Evolutionary conservation across 352 stramenopile genomes (phyloP).

Genomic region (Phytophthora foliorum): DNA sequence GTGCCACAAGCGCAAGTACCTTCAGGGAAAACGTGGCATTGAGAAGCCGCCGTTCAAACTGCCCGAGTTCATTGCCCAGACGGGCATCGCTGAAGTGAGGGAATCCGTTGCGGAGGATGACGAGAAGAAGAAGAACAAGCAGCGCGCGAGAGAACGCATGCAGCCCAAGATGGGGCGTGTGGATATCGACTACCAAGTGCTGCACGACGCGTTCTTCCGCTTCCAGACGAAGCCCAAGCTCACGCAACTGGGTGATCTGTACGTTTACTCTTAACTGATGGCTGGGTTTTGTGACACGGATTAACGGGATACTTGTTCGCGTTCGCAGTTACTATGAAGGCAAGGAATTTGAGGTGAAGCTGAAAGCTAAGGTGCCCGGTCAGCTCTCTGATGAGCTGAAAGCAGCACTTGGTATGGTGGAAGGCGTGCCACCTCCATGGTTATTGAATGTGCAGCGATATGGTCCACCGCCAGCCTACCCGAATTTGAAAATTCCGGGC

Average conservation of each 20-base stretch:
- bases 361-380: slow-evolving; percentile 92
- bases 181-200: slow-evolving; percentile 98
- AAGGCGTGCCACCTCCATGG: slow-evolving; percentile 95
- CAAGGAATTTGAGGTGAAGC: slow-evolving; percentile 96
- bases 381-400: slow-evolving; percentile 89
- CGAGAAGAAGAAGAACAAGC: slow-evolving; percentile 93
- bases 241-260: slow-evolving; percentile 85
- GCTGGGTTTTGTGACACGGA: slow-evolving; percentile 29
- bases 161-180: slow-evolving; percentile 97
- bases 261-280: slow-evolving; percentile 26
- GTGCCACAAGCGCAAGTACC: slow-evolving; percentile 98
- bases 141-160: slow-evolving; percentile 94
- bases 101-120: slow-evolving; percentile 85
- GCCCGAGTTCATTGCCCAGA: slow-evolving; percentile 98
- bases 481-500: slow-evolving; percentile 96
- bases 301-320: neutral
- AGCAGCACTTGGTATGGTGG: slow-evolving; percentile 96
- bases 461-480: slow-evolving; percentile 97
- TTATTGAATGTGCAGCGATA: slow-evolving; percentile 99
- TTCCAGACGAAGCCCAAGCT: slow-evolving; percentile 98
- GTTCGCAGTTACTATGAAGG: slow-evolving; percentile 96
- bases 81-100: slow-evolving; percentile 89
- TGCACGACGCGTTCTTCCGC: slow-evolving; percentile 99
- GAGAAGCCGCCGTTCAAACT: slow-evolving; percentile 97
- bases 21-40: slow-evolving; percentile 97